Evolutionary conservation across 345 rosid species (phyloP), one percentile per base, ranked within the genome.

Genomic region (Lepidium didymum): DNA sequence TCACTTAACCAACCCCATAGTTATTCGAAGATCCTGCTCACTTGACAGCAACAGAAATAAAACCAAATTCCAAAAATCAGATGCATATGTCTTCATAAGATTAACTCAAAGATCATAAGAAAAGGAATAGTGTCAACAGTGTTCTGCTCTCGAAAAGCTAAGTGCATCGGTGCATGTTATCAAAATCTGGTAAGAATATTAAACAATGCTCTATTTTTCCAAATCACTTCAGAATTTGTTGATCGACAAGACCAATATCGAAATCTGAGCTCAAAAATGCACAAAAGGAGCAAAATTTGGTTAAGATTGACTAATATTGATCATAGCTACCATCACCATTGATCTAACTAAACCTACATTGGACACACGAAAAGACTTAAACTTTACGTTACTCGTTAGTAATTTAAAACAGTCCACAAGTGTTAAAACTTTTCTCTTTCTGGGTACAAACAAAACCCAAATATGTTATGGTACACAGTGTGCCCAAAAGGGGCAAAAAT

Each of bases 91-190:
- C 10, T 49, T 49, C 25, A 23, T 36, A 49, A 11, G 23, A 49
- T 23, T 36, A 51, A 25, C 59, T 38, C 38, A 25, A 50, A 52
- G 29, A 64, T 51, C 6, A 27, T 27, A 27, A 64, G 23, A 38
- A 50, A 50, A 50, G 25, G 50, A 51, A 40, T 19, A 40, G 1
- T 23, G 41, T 34, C 25, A 56, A 19, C 44, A 36, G 45, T 11
- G 45, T 2, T 56, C 45, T 56, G 45, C 33, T 56, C 8, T 10
- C 2, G 5, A 10, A 44, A 33, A 0, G 56, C 43, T 12, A 33
- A 46, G 55, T 62, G 67, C 67, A 63, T 64, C 36, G 35, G 55
- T 62, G 67, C 67, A 63, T 64, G 46, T 63, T 13, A 37, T 13
- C 5, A 36, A 25, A 36, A 8, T 23, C 25, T 36, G 10, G 34